Conservation (phyloP, 2,329 filamentous ascomycete genomes). For the Colletotrichum truncatum region DNA sequence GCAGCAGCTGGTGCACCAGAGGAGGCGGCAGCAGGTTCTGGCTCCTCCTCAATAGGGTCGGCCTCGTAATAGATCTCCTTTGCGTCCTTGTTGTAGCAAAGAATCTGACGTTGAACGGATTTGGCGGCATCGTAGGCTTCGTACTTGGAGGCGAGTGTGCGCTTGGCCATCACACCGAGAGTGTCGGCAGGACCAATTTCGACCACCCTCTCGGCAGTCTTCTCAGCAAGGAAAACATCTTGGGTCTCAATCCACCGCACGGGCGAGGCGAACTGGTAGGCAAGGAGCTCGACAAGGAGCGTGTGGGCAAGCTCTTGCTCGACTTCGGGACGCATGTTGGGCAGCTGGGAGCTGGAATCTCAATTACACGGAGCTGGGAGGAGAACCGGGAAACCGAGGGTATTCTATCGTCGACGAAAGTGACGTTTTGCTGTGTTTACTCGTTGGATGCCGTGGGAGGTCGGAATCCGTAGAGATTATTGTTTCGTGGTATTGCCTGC, state of each 20-base stretch:
- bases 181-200: slow-evolving; percentile 98
- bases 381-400: slow-evolving; percentile 28
- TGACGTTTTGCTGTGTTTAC: neutral
- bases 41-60: slow-evolving; percentile 92
- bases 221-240: slow-evolving; percentile 98
- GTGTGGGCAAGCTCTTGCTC: slow-evolving; percentile 99
- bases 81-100: slow-evolving; percentile 99
- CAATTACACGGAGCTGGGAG: slow-evolving; percentile 31
- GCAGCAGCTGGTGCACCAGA: slow-evolving; percentile 58
- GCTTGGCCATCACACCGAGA: slow-evolving; percentile 95
- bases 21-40: slow-evolving; percentile 66
- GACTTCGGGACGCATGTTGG: slow-evolving; percentile 93
- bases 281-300: slow-evolving; percentile 96
- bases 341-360: slow-evolving; percentile 31
- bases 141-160: slow-evolving; percentile 95
- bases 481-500: slow-evolving; percentile 15
- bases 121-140: slow-evolving; percentile 98
- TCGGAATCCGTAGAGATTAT: slow-evolving; percentile 2
- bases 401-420: slow-evolving; percentile 28
- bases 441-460: slow-evolving; percentile 24
- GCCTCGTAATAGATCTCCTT: slow-evolving; percentile 99
- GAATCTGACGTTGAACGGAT: slow-evolving; percentile 94
- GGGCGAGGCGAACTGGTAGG: slow-evolving; percentile 98
- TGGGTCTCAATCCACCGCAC: slow-evolving; percentile 99
- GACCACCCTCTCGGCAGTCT: slow-evolving; percentile 95